A percentile compares a stretch with the other conserved stretches of the same genome.
These are phyloP conservation scores for Monilinia vaccinii-corymbosi DNA, from an alignment of 2,329 filamentous ascomycete species.

Conservation along the genomic window DNA sequence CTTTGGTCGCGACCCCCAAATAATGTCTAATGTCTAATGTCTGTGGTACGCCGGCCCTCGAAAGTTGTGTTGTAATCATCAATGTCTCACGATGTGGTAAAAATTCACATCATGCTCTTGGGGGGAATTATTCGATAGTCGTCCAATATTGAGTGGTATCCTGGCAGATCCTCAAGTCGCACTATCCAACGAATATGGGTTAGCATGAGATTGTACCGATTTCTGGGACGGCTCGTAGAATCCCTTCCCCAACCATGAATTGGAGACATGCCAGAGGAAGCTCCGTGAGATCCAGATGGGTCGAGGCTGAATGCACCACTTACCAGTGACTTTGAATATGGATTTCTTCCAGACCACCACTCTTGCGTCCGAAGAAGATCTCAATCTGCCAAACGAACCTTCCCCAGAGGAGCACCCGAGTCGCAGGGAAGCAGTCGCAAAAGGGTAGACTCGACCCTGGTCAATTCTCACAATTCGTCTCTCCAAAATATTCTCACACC, in stretches of 20 bases:
- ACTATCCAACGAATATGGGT: conserved; percentile 16
- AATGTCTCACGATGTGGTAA: conserved; percentile 20
- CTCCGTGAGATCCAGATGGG: neutral
- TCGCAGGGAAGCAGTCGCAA: neutral
- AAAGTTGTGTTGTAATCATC: conserved; percentile 20
- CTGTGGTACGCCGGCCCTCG: conserved; percentile 20
- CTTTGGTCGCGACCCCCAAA: conserved; percentile 13
- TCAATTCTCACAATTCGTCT: neutral
- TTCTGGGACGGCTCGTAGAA: conserved; percentile 3
- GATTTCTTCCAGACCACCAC: conserved; percentile 1
- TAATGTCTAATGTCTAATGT: too few relatives aligned
- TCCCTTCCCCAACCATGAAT: neutral
- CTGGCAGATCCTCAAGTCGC: conserved; percentile 2
- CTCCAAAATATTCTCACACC: too few relatives aligned
- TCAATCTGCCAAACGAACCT: neutral
- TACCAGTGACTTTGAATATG: neutral
- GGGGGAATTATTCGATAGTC: conserved; percentile 13
- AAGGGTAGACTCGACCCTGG: neutral
- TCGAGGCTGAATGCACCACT: neutral
- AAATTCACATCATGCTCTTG: conserved; percentile 24
- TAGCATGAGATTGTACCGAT: conserved; percentile 15
- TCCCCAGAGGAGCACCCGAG: neutral
- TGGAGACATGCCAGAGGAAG: neutral
- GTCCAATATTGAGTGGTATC: conserved; percentile 3
- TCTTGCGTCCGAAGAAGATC: neutral